phyloP scores from a whole-genome alignment of 2,329 filamentous ascomycete species.

The Tolypocladium pustulatum region DNA sequence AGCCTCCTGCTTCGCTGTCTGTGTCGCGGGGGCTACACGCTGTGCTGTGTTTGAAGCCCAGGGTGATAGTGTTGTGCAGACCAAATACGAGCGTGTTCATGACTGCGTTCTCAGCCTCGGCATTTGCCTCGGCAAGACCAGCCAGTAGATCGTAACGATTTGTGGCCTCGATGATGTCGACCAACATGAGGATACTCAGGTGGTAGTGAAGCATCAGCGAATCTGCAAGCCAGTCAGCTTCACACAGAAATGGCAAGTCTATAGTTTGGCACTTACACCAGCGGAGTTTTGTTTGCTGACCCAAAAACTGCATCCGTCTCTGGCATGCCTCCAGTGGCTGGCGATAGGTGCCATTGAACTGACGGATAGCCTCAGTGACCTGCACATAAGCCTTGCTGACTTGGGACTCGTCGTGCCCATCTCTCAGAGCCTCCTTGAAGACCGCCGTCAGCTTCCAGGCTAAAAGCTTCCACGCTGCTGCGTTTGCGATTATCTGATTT shows the following conservation, averaged over 20 bases:
- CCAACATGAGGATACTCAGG: constrained; percentile 19
- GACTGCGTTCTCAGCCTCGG: constrained; percentile 18
- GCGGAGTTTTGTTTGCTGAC: constrained; percentile 18
- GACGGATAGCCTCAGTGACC: constrained; percentile 14
- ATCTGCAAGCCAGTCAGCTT: constrained; percentile 9
- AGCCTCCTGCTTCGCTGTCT: neutral
- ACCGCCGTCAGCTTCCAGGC: constrained; percentile 20
- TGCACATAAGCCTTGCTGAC: constrained; percentile 14
- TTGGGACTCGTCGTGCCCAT: constrained; percentile 19
- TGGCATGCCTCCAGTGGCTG: constrained; percentile 18
- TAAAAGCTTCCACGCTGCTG: constrained; percentile 18
- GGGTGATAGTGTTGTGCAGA: constrained; percentile 14
- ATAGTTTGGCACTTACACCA: constrained; percentile 17
- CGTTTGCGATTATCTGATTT: constrained; percentile 17
- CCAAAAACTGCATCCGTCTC: constrained; percentile 18
- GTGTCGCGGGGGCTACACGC: neutral
- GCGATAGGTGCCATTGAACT: constrained; percentile 16
- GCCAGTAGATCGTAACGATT: constrained; percentile 15
- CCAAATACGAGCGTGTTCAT: constrained; percentile 21
- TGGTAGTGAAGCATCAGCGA: constrained; percentile 23
- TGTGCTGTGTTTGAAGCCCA: constrained; percentile 3
- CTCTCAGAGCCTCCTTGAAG: constrained; percentile 20
- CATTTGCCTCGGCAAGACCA: constrained; percentile 12
- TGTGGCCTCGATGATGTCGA: constrained; percentile 18
- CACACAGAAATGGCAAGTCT: no score